A percentile compares a stretch with the other conserved stretches of the same genome.
These are phyloP conservation scores for Saturnispora bothae DNA, from an alignment of 805 yeast species.

Conservation along the genomic window DNA sequence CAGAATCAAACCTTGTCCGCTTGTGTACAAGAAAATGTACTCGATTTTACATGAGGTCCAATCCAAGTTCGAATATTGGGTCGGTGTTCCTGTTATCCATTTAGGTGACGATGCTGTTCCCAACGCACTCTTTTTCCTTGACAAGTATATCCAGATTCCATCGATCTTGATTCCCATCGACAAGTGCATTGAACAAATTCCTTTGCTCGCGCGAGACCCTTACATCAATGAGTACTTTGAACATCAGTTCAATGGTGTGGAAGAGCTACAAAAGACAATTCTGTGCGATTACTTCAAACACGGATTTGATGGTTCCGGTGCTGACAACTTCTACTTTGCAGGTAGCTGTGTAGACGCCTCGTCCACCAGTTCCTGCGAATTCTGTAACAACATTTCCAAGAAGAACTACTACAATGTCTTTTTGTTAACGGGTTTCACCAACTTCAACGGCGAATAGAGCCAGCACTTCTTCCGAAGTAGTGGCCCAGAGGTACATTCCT, in stretches of 20 bases:
- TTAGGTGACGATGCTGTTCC: constrained; percentile 80
- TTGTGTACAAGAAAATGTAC: constrained; percentile 60
- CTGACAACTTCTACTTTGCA: constrained; percentile 73
- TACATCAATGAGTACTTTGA: constrained; percentile 40
- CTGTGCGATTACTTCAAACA: constrained; percentile 44
- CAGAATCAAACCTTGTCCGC: constrained; percentile 66
- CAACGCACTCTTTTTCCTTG: constrained; percentile 67
- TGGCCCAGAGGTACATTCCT: no score
- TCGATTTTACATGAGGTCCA: constrained; percentile 58
- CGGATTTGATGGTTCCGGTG: constrained; percentile 73
- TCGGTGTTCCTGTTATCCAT: constrained; percentile 73
- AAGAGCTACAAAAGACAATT: constrained; percentile 39
- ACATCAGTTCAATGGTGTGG: constrained; percentile 46
- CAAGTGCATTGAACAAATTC: constrained; percentile 44
- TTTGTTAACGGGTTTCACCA: constrained; percentile 58
- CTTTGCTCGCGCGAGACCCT: constrained; percentile 40
- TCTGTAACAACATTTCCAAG: constrained; percentile 61
- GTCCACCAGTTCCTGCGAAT: constrained; percentile 73
- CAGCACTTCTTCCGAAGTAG: no score
- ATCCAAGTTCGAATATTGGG: constrained; percentile 53
- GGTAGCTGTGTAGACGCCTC: constrained; percentile 82
- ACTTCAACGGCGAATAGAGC: constrained; percentile 70
- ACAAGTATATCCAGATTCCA: constrained; percentile 74
- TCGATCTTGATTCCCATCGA: constrained; percentile 66
- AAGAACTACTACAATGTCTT: constrained; percentile 54